These are phyloP conservation scores for Dysphania ambrosioides DNA, from an alignment of 148 eudicot species.

Conservation along the genomic window DNA sequence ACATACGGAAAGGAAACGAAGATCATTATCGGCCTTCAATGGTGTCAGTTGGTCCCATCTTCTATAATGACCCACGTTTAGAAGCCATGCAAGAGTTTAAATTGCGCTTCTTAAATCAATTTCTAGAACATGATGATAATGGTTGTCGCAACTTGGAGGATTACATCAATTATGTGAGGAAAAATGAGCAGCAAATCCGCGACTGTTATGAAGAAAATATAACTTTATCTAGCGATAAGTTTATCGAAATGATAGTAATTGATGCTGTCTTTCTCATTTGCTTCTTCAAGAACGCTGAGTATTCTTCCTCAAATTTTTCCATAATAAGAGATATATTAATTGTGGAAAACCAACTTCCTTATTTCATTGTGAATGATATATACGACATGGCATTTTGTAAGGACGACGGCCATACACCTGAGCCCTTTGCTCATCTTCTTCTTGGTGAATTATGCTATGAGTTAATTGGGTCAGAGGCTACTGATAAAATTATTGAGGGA, in stretches of 20 bases:
- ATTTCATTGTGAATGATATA: conserved; percentile 15
- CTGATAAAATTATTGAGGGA: no score
- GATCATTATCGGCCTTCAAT: conserved; percentile 15
- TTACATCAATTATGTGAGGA: background rate
- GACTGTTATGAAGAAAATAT: conserved; percentile 17
- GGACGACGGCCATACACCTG: no score
- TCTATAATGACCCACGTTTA: no score
- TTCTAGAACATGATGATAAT: background rate
- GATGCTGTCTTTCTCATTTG: conserved; percentile 20
- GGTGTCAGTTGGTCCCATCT: conserved; percentile 25
- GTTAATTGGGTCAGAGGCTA: no score
- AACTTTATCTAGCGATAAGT: no score
- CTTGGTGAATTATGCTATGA: no score
- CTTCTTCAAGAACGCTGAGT: no score
- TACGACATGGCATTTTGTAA: conserved; percentile 9
- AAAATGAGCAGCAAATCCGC: background rate
- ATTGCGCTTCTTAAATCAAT: background rate
- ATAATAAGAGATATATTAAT: conserved; percentile 4
- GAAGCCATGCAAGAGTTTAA: conserved; percentile 20
- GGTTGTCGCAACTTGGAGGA: background rate
- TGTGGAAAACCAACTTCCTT: conserved; percentile 29
- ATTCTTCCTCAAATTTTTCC: no score
- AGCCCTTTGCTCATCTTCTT: no score
- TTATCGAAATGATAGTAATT: conserved; percentile 13
- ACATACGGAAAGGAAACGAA: conserved; percentile 8